Conservation (phyloP, 305 asterid species). For the Fraxinus ornus region DNA sequence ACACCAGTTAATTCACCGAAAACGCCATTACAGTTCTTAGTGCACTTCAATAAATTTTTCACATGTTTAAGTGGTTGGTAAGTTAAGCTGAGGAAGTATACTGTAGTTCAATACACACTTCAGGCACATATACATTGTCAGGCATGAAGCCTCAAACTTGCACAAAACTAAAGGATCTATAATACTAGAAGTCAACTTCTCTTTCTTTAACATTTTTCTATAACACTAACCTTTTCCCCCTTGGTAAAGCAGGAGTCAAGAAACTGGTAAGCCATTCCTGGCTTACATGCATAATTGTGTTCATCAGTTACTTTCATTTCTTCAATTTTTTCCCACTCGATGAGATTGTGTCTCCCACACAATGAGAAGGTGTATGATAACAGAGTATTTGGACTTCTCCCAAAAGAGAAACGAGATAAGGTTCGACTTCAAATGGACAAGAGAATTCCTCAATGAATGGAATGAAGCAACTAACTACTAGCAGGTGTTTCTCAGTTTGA, state of each 20-base stretch:
- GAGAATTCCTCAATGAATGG: neutral
- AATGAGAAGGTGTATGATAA: neutral
- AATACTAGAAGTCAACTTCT: neutral
- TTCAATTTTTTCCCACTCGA: neutral
- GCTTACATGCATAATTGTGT: neutral
- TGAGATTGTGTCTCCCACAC: neutral
- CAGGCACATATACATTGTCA: neutral
- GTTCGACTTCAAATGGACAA: neutral
- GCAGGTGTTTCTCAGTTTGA: neutral
- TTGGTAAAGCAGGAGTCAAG: neutral
- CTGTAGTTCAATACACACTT: neutral
- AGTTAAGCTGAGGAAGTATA: neutral
- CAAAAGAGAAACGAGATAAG: neutral
- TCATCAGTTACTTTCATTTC: neutral
- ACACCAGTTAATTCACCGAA: slow-evolving; percentile 6
- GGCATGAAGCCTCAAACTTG: neutral
- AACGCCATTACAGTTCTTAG: neutral
- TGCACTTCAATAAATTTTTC: neutral
- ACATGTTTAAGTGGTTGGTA: neutral
- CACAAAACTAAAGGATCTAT: neutral
- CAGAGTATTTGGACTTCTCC: neutral
- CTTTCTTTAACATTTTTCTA: neutral
- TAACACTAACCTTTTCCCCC: neutral
- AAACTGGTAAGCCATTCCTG: neutral
- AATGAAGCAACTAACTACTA: neutral